Conservation (phyloP, 495 filamentous ascomycete species). For the Talaromyces liani region DNA sequence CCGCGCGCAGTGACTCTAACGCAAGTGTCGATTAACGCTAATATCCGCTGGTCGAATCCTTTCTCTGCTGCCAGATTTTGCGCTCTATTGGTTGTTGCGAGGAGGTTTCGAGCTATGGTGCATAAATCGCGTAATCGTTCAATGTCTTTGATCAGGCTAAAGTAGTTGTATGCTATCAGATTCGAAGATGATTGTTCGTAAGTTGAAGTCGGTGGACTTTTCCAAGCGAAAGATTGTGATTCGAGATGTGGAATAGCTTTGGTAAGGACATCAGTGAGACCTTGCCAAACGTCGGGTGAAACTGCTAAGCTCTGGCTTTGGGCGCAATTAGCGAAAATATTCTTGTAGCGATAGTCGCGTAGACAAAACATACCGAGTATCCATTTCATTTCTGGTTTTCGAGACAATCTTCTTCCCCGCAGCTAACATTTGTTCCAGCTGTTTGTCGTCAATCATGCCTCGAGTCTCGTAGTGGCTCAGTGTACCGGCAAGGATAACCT, state of each 20-base stretch:
- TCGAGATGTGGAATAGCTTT: constrained; percentile 55
- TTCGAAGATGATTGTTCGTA: constrained; percentile 50
- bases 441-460: constrained; percentile 45
- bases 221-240: constrained; percentile 53
- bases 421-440: constrained; percentile 41
- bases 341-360: neutral
- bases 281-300: constrained; percentile 64
- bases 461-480: constrained; percentile 44
- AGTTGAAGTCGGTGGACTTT: constrained; percentile 49
- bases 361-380: constrained; percentile 31
- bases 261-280: constrained; percentile 51
- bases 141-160: constrained; percentile 68
- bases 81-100: constrained; percentile 71
- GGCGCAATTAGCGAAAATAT: constrained; percentile 2
- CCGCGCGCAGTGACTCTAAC: constrained; percentile 83
- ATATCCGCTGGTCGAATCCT: constrained; percentile 73
- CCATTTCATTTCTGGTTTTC: constrained; percentile 45
- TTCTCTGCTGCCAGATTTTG: constrained; percentile 81
- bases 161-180: constrained; percentile 73
- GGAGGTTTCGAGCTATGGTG: constrained; percentile 74
- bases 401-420: constrained; percentile 43
- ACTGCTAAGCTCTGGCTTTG: constrained; percentile 41
- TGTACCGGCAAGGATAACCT: constrained; percentile 40
- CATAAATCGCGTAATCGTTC: constrained; percentile 79
- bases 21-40: constrained; percentile 74